Base-by-base conservation (phyloP, 129 eudicot species). In the Arctium minus region DNA sequence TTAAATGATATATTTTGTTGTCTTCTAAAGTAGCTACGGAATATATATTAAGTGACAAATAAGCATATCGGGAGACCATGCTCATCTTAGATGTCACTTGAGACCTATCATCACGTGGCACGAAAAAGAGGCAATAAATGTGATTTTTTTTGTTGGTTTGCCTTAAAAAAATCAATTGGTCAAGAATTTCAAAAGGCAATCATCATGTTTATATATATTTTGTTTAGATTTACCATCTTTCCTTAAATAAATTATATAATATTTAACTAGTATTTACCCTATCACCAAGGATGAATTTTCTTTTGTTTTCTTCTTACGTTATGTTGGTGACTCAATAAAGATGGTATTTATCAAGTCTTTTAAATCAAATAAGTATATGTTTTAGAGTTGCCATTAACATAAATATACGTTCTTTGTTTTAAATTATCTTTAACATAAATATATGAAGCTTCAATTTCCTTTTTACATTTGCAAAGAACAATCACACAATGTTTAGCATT, bases 31-130 rank as follows among this genome's bases (percentile, higher is more conserved):
- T 80, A 22, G 67, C 39, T 13, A 71, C 5, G 18, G 33, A 80
- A 48, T 71, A 39, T 74, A 81, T 73, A 31, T 29, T 60, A 80
- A n/a, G 72, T 80, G 83, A 32, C 48, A 72, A 48, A 53, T 22
- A 53, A 71, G 65, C 22, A 71, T 36, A 53, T 50, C 62, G 36
- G 56, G 27, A 80, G 38, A 48, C 70, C 70, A 71, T 80, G 32
- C 32, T 74, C 48, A 39, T 44, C 13, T 67, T 67, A 67, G 35
- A 67, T 67, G 35, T 67, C 71, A 67, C 72, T 18, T 80, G 12
- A 56, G 38, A 11, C 77, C 15, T 18, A 32, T 80, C 71, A 72
- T n/a, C 60, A 56, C 78, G 27, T 80, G 60, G 56, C 84, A 80
- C 60, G 8, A 22, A 37, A 15, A 27, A 70, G 36, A 40, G 64